Percentiles rank a stretch among this genome's conserved stretches.
Conservation (phyloP, 176 grass and related monocot genomes). For the Rhipidocladum racemiflorum region DNA sequence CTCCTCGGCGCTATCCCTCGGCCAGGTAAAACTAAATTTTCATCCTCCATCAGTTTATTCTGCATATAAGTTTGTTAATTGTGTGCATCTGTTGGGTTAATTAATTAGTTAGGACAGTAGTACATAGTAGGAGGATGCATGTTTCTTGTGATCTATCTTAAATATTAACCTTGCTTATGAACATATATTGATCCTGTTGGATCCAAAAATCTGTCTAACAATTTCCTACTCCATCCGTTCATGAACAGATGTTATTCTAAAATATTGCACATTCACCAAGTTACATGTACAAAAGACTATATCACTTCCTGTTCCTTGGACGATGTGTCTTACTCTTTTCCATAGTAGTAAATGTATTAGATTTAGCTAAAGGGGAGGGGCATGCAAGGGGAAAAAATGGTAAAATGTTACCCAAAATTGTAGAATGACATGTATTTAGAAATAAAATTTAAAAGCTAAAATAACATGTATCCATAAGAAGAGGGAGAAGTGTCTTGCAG, state of each 20-base stretch:
- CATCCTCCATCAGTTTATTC: not conserved
- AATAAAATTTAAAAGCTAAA: too few species aligned
- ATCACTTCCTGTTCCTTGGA: too few species aligned
- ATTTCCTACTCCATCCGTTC: not conserved
- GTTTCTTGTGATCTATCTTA: not conserved
- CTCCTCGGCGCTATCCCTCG: constrained; percentile 60
- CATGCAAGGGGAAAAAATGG: too few species aligned
- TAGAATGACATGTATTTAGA: too few species aligned
- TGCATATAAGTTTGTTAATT: not conserved
- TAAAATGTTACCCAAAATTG: too few species aligned
- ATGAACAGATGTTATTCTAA: too few species aligned
- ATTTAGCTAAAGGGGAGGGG: too few species aligned
- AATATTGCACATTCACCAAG: too few species aligned
- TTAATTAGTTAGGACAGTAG: not conserved
- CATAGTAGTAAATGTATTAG: too few species aligned
- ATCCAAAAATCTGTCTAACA: not conserved
- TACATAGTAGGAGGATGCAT: not conserved
- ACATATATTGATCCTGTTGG: not conserved
- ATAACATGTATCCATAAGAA: too few species aligned
- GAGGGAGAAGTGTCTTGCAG: not conserved
- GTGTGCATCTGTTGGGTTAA: not conserved
- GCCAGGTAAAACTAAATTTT: constrained; percentile 44
- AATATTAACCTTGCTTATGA: not conserved
- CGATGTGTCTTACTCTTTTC: too few species aligned
- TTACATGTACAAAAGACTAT: too few species aligned